Evolutionary conservation across 345 rosid species (phyloP).

Genomic region (Durio zibethinus): DNA sequence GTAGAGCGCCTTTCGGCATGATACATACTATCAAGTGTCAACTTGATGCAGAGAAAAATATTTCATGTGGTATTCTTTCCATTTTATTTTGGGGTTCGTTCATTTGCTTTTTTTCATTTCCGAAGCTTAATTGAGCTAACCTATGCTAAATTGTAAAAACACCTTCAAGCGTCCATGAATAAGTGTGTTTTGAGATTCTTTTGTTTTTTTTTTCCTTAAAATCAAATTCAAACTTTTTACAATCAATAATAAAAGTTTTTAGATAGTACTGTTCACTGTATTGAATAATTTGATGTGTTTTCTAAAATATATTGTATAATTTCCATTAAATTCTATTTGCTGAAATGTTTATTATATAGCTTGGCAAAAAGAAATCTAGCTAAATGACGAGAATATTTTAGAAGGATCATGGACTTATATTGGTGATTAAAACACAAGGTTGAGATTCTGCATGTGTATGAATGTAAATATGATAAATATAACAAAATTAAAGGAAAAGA

Average conservation of each 20-base stretch:
- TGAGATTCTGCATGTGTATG: not conserved
- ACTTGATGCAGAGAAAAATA: not conserved
- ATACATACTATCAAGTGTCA: not conserved
- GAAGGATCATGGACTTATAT: not conserved
- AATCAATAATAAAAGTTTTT: not conserved
- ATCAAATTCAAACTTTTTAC: not conserved
- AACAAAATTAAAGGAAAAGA: not conserved
- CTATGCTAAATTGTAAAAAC: not conserved
- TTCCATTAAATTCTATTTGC: not conserved
- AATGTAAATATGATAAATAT: not conserved
- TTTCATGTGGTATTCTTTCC: not conserved
- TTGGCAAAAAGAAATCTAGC: too few species aligned
- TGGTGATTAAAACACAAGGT: not conserved
- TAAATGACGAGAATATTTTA: too few species aligned
- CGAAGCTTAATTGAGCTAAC: constrained; percentile 11
- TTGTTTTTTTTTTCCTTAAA: not conserved
- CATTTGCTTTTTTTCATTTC: constrained; percentile 23
- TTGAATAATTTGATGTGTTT: not conserved
- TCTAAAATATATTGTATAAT: not conserved
- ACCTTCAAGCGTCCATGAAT: not conserved
- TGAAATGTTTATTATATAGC: too few species aligned
- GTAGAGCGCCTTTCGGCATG: constrained; percentile 23
- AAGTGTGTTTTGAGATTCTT: not conserved
- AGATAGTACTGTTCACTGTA: not conserved
- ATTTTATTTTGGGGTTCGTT: constrained; percentile 11